Base-by-base conservation (phyloP, 805 yeast species). In the Wickerhamiella siamensis region DNA sequence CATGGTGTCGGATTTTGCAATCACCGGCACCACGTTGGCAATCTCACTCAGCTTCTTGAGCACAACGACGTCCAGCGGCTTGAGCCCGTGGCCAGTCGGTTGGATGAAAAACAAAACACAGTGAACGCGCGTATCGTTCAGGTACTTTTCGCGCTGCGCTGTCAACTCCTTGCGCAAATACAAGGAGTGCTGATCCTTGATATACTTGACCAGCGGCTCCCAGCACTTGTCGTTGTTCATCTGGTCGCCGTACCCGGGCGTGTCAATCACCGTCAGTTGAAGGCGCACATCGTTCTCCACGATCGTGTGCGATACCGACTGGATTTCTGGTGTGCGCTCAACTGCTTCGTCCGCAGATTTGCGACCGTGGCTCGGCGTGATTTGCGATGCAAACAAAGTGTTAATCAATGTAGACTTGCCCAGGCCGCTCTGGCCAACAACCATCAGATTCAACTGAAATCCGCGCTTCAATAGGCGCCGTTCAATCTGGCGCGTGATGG, bases 191-290 rank as follows among this genome's bases (percentile, higher is more conserved):
- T 87, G 96, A 63, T 87, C 96, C 65, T 87, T 87, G 59, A 87
- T 83, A 64, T 86, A 87, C 63, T 83, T 84, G 50, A 87, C 79
- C 48, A 87, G 77, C 41, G 95, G 95, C 54, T 87, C 97, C 95
- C 96, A 88, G 63, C 94, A 86, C 63, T 80, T 82, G 55, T 83
- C 93, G 63, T 87, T 87, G 66, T 86, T 83, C 51, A 91, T 81
- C 64, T 83, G 95, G 68, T 91, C 98, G 32, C 95, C 97, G 67
- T 84, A 91, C 14, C 97, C 97, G 17, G 97, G 97, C 3, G 98
- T 91, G 60, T 91, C 98, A 57, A 91, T 83, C 43, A 91, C 77
- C 54, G 84, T 87, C 49, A 91, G 66, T 54, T 79, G 79, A 59
- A 91, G 74, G 47, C 78, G 76, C 43, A 91, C 97, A 50, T 81